A percentile compares a stretch with the other conserved stretches of the same genome.
Conservation (phyloP, 805 yeast species). For the Yarrowia phangngaensis region DNA sequence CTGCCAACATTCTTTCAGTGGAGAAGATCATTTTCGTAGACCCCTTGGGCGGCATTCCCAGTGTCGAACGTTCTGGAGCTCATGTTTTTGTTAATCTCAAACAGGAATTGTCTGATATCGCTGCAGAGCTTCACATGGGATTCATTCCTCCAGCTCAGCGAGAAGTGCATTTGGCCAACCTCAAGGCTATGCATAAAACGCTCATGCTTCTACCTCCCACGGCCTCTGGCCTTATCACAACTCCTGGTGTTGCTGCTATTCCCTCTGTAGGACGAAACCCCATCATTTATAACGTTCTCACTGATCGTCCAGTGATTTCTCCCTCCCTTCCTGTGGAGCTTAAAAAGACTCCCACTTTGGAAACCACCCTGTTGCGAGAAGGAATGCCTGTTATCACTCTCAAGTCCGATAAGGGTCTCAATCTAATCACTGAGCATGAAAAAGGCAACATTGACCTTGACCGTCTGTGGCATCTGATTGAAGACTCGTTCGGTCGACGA, state of each 20-base stretch:
- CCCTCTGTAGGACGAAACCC: constrained; percentile 60
- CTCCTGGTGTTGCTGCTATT: constrained; percentile 66
- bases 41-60: constrained; percentile 85
- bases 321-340: constrained; percentile 78
- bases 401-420: constrained; percentile 42
- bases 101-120: constrained; percentile 46
- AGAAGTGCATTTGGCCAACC: constrained; percentile 60
- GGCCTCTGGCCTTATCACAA: constrained; percentile 83
- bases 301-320: constrained; percentile 86
- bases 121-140: constrained; percentile 60
- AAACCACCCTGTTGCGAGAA: constrained; percentile 73
- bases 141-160: constrained; percentile 46
- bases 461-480: constrained; percentile 59
- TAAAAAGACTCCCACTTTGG: constrained; percentile 54
- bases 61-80: constrained; percentile 67
- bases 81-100: constrained; percentile 63
- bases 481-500: constrained; percentile 70
- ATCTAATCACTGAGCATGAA: constrained; percentile 42
- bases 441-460: constrained; percentile 50
- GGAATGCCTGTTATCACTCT: constrained; percentile 61
- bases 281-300: constrained; percentile 78
- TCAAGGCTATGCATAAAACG: constrained; percentile 59
- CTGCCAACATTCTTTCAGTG: constrained; percentile 43
- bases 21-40: constrained; percentile 83
- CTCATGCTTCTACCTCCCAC: constrained; percentile 50